Evolutionary conservation across 352 stramenopile genomes (phyloP).

Genomic region (Pythium dissotocum): DNA sequence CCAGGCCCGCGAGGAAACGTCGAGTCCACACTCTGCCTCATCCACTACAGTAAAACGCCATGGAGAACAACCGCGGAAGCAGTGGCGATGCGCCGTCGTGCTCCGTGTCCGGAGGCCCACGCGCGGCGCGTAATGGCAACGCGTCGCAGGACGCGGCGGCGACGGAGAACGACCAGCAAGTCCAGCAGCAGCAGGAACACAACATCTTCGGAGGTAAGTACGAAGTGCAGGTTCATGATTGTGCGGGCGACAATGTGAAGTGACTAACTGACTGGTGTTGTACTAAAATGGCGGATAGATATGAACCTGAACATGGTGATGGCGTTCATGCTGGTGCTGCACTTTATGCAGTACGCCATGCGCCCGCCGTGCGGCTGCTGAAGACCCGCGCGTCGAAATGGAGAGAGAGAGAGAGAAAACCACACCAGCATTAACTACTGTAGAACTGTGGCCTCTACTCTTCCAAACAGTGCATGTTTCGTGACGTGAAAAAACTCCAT

Average conservation of each 20-base stretch:
- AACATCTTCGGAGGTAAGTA: constrained; percentile 81
- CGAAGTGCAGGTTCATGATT: no score
- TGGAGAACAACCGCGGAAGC: constrained; percentile 27
- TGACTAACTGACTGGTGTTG: constrained; percentile 3
- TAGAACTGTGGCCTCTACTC: not conserved
- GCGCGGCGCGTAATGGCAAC: constrained; percentile 24
- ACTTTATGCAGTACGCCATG: constrained; percentile 90
- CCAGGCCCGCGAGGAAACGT: not conserved
- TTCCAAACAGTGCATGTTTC: constrained; percentile 1
- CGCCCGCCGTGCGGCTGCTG: constrained; percentile 80
- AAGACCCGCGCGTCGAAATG: constrained; percentile 2
- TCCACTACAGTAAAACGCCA: constrained; percentile 15
- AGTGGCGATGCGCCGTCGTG: constrained; percentile 32
- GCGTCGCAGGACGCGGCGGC: constrained; percentile 27
- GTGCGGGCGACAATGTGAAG: no score
- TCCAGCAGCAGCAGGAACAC: constrained; percentile 43
- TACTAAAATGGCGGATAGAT: constrained; percentile 33
- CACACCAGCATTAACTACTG: not conserved
- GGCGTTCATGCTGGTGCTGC: constrained; percentile 81
- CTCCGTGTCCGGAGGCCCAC: constrained; percentile 35
- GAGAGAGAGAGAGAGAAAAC: not conserved
- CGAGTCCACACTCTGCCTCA: not conserved
- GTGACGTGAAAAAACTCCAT: constrained; percentile 6
- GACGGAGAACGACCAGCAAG: constrained; percentile 20
- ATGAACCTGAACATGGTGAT: constrained; percentile 86